Percentiles rank a stretch among this genome's conserved stretches.
Conservation (phyloP, 2,329 filamentous ascomycete genomes). For the Colletotrichum lupini region DNA sequence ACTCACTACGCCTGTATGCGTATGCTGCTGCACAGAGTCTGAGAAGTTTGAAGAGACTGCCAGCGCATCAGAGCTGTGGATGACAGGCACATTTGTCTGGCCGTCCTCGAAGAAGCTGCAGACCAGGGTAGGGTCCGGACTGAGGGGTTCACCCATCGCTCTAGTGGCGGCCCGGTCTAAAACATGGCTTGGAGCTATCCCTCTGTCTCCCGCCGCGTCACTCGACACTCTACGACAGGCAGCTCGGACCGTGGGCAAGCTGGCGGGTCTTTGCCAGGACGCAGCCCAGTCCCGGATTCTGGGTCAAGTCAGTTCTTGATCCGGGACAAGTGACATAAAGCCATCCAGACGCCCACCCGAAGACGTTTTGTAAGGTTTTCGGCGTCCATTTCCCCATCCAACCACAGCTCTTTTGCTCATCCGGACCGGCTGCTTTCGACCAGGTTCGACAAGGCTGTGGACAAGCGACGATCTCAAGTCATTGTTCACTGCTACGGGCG, state of each 20-base stretch:
- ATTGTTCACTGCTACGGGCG: constrained; percentile 26
- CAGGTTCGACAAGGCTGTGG: constrained; percentile 6
- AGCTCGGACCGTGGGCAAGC: constrained; percentile 21
- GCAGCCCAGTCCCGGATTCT: constrained; percentile 16
- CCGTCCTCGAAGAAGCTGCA: neutral
- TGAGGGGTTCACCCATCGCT: constrained; percentile 11
- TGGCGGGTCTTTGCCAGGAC: constrained; percentile 7
- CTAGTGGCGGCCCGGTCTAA: constrained; percentile 31
- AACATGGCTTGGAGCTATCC: constrained; percentile 33
- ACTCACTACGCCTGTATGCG: neutral
- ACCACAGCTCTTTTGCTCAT: neutral
- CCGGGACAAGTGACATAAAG: constrained; percentile 30
- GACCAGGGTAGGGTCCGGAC: constrained; percentile 7
- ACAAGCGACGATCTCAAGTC: constrained; percentile 10
- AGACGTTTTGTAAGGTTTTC: constrained; percentile 28
- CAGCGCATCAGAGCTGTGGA: constrained; percentile 11
- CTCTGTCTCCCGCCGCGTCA: constrained; percentile 16
- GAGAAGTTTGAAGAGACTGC: constrained; percentile 5
- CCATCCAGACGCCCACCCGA: constrained; percentile 22
- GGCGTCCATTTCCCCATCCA: constrained; percentile 14
- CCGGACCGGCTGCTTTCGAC: constrained; percentile 24
- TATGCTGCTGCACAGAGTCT: neutral
- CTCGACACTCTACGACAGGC: constrained; percentile 1
- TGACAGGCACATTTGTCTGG: constrained; percentile 14
- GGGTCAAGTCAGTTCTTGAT: constrained; percentile 14